Evolutionary conservation across 2,329 filamentous ascomycete genomes (phyloP).

Genomic region (Talaromyces sp.): DNA sequence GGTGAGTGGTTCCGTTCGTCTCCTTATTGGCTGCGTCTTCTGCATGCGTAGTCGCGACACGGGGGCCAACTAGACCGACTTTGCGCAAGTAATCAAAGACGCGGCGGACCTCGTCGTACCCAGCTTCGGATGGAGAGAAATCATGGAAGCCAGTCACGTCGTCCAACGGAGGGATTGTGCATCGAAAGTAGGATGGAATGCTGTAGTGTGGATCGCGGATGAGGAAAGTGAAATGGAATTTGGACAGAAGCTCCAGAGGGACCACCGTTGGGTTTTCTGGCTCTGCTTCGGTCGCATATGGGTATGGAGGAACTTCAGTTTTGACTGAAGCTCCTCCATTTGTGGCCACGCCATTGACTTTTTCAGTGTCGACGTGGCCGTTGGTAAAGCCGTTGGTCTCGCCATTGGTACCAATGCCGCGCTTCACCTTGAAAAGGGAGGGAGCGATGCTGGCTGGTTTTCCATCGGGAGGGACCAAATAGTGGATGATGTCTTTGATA

Average conservation of each 20-base stretch:
- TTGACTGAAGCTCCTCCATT: constrained; percentile 26
- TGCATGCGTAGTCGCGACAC: constrained; percentile 48
- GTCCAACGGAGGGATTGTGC: constrained; percentile 83
- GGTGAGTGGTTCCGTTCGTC: constrained; percentile 21
- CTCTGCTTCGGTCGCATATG: constrained; percentile 59
- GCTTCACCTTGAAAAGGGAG: constrained; percentile 62
- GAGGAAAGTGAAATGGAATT: constrained; percentile 92
- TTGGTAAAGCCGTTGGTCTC: constrained; percentile 18
- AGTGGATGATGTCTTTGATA: constrained; percentile 97
- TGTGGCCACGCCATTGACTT: constrained; percentile 20
- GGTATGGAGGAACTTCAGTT: constrained; percentile 46
- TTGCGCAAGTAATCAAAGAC: constrained; percentile 80
- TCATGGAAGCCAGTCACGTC: constrained; percentile 78
- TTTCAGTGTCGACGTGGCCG: constrained; percentile 21
- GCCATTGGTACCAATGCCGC: constrained; percentile 55
- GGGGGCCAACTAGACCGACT: constrained; percentile 67
- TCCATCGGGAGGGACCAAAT: constrained; percentile 73
- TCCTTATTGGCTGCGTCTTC: constrained; percentile 21
- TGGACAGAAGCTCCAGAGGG: constrained; percentile 67
- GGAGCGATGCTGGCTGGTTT: constrained; percentile 69
- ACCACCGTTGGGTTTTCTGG: constrained; percentile 79
- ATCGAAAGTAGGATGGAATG: constrained; percentile 92
- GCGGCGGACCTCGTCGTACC: constrained; percentile 81
- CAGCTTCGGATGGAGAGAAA: constrained; percentile 84
- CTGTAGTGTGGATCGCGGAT: constrained; percentile 92